Conservation (phyloP, 169 alveolate species). For the Theileria sp. region DNA sequence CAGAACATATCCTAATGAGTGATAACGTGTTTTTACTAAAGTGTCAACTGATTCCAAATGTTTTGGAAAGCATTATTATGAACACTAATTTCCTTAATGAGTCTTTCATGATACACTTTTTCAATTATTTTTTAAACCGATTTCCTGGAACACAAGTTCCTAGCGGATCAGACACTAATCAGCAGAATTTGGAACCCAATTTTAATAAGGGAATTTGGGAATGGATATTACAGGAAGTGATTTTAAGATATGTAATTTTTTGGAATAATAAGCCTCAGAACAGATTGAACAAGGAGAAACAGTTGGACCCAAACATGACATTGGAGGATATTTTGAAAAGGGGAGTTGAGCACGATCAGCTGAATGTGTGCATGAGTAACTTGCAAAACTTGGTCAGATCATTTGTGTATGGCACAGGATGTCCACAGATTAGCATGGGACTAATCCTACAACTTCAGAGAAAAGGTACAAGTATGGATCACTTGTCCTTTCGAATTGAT, state of each 20-base stretch:
- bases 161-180: background rate
- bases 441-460: constrained; percentile 81
- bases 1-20: constrained; percentile 31
- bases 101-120: constrained; percentile 8
- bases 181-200: background rate
- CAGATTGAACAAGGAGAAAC: constrained; percentile 49
- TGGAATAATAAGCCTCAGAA: constrained; percentile 68
- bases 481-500: constrained; percentile 72
- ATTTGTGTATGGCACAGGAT: constrained; percentile 62
- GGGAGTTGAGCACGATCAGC: constrained; percentile 66
- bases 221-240: constrained; percentile 43
- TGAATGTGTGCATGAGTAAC: constrained; percentile 35
- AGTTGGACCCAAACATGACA: constrained; percentile 22
- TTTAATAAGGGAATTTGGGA: constrained; percentile 38
- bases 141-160: background rate
- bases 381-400: constrained; percentile 37
- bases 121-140: background rate
- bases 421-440: constrained; percentile 74
- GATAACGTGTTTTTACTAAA: constrained; percentile 37
- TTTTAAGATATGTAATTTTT: constrained; percentile 33
- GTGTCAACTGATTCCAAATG: constrained; percentile 42
- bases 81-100: constrained; percentile 44
- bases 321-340: constrained; percentile 44
- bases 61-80: constrained; percentile 29
- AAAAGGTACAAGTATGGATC: constrained; percentile 85